Conservation (phyloP, 2,329 filamentous ascomycete genomes). For the Rachicladosporium sp. region DNA sequence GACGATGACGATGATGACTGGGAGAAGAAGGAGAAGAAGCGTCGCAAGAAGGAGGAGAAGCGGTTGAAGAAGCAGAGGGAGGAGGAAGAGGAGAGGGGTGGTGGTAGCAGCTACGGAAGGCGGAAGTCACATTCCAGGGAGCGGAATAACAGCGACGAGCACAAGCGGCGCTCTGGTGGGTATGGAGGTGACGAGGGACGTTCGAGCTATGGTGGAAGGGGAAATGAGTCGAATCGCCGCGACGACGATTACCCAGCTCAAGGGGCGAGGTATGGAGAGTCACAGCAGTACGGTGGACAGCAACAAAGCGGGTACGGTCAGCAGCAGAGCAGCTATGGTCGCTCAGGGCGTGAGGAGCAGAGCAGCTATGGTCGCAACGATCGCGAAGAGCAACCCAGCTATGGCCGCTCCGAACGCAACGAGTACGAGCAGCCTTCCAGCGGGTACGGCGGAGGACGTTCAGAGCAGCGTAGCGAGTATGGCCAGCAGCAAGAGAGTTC, state of each 20-base stretch:
- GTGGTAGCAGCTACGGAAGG: conserved; percentile 5
- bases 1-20: conserved; percentile 26
- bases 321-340: conserved; percentile 1
- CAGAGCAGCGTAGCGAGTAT: conserved; percentile 6
- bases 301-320: conserved; percentile 10
- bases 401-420: conserved; percentile 4
- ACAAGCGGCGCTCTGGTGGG: conserved; percentile 1
- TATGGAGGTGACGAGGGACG: conserved; percentile 2
- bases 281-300: conserved; percentile 8
- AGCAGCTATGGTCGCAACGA: conserved; percentile 1
- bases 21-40: conserved; percentile 31
- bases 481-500: conserved; percentile 3
- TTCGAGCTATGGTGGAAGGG: conserved; percentile 5
- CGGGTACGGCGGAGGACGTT: conserved; percentile 8
- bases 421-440: conserved; percentile 8
- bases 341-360: conserved; percentile 3
- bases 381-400: not conserved
- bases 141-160: conserved; percentile 9
- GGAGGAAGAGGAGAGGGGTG: conserved; percentile 9
- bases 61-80: conserved; percentile 15
- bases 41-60: conserved; percentile 27
- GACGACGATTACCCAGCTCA: conserved; percentile 8
- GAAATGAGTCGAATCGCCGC: conserved; percentile 1
- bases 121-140: conserved; percentile 5
- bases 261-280: conserved; percentile 7